Evolutionary conservation across 192 early-diverging fungal genomes (phyloP).

Genomic region (Jimgerdemannia lactiflua): DNA sequence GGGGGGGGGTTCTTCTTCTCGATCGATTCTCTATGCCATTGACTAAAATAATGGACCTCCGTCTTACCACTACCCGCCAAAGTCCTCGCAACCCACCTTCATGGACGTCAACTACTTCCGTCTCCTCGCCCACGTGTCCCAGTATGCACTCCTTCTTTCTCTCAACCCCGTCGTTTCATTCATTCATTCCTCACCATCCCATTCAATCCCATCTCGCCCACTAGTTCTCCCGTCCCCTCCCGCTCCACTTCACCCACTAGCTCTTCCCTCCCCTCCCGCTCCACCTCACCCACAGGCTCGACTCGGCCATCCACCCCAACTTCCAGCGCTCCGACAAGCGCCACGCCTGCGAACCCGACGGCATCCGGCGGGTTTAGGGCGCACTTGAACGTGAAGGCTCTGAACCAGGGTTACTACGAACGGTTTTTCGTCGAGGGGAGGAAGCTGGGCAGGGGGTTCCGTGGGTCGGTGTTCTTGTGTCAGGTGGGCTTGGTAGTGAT

Average conservation of each 20-base stretch:
- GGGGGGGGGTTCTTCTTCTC: not conserved
- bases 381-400: conserved; percentile 61
- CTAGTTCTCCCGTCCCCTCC: conserved; percentile 25
- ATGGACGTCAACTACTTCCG: conserved; percentile 61
- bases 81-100: conserved; percentile 8
- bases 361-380: not conserved
- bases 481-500: conserved; percentile 35
- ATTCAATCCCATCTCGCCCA: conserved; percentile 23
- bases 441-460: conserved; percentile 86
- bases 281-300: not conserved
- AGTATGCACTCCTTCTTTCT: conserved; percentile 2
- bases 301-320: not conserved
- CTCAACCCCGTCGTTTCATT: not conserved
- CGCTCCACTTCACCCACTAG: conserved; percentile 1
- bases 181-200: not conserved
- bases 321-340: not conserved
- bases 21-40: conserved; percentile 7
- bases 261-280: conserved; percentile 2
- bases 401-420: conserved; percentile 96
- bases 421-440: conserved; percentile 86
- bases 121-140: conserved; percentile 38
- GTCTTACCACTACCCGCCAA: not conserved
- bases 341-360: not conserved
- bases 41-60: conserved; percentile 2
- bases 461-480: conserved; percentile 89